Evolutionary conservation across 805 yeast species (phyloP), one percentile per base, ranked within the genome.

Genomic region (Candida maltosa): DNA sequence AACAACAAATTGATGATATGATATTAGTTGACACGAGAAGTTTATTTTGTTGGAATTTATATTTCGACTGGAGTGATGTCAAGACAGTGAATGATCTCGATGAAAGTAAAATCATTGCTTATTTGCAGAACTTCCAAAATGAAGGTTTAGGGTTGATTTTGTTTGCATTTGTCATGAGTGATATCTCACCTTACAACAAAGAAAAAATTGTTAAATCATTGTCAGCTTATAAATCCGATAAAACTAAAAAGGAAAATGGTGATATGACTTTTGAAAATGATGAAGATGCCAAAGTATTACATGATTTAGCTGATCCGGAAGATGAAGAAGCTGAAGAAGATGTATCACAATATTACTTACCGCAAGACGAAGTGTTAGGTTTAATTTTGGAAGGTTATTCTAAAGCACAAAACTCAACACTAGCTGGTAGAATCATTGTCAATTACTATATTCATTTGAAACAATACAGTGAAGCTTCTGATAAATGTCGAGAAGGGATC

Each of bases 11-110:
- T 1, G 80, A 77, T 10, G 94, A 83, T 23, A 76, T 89, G 80
- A 76, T 88, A 3, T 60, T 82, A 11, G 76, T 91, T 11, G 73
- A 76, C 26, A 75, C 81, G 16, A 69, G 72, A 1, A 78, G 78
- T 5, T 65, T 75, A 24, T 61, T 73, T 20, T 86, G 88, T 1
- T 89, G 96, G 95, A 67, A 71, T 25, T 50, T 80, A 8, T 77
- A 76, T 48, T 74, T 87, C 38, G 93, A 88, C 44, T 83, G 91
- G 83, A 46, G 63, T 17, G 95, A 88, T 54, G 71, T 70, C 6
- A 52, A 52, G 5, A 58, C 67, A 4, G 53, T 87, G 4, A 57
- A 63, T 7, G 69, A 71, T 2, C 52, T 83, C 31, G 80, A 80
- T 33, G 34, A 39, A 26, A 50, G 44, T 4, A 52, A 68, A 4